Conservation (phyloP, 192 early-diverging fungal genomes). For the Paraglomus occultum region DNA sequence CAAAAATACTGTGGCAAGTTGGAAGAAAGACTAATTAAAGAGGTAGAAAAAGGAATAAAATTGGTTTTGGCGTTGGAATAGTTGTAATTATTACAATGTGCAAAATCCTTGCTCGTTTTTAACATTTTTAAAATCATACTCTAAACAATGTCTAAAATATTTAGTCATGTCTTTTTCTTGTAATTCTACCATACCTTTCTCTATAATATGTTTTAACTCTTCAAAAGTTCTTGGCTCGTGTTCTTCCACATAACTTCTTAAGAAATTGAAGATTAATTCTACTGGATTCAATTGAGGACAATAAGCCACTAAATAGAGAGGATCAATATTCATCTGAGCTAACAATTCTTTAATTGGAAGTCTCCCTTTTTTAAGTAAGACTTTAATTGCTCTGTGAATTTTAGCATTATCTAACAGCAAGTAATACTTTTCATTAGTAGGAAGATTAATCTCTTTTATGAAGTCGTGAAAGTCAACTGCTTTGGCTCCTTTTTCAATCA, state of each 20-base stretch:
- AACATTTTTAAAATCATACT: too few relatives aligned
- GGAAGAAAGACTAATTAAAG: too few relatives aligned
- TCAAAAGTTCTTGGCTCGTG: neutral
- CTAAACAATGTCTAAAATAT: neutral
- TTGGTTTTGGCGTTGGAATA: too few relatives aligned
- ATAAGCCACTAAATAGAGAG: neutral
- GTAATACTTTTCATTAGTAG: too few relatives aligned
- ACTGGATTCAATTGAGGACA: constrained; percentile 1
- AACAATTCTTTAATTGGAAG: neutral
- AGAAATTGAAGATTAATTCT: constrained; percentile 4
- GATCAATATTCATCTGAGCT: neutral
- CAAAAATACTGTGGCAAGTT: too few relatives aligned
- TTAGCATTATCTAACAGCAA: constrained; percentile 16
- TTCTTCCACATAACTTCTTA: neutral
- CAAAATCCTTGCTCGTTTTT: too few relatives aligned
- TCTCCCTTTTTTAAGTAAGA: neutral
- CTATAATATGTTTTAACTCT: neutral
- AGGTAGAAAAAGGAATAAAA: too few relatives aligned
- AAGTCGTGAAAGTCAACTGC: too few relatives aligned
- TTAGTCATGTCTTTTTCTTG: neutral
- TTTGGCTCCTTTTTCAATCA: too few relatives aligned
- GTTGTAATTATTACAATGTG: too few relatives aligned
- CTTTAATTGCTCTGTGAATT: constrained; percentile 3
- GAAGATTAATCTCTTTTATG: too few relatives aligned
- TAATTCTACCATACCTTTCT: neutral